Conservation (phyloP, 2,329 filamentous ascomycete species). For the Aspergillus aculeatus region DNA sequence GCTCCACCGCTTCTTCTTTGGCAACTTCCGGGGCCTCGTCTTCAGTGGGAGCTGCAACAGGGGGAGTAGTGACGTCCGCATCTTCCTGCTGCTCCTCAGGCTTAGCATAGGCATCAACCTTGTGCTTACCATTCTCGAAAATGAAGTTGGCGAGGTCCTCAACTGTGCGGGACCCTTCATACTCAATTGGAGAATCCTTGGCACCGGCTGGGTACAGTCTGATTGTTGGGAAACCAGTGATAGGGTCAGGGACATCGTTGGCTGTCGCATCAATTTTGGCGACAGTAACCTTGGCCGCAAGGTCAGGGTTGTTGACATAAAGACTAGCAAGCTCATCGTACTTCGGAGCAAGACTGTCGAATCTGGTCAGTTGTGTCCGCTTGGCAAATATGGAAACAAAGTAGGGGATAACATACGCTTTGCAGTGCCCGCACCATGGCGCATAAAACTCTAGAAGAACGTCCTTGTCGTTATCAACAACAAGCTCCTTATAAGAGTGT, state of each 20-base stretch:
- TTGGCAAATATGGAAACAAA: background rate
- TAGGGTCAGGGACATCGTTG: constrained; percentile 97
- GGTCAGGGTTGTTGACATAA: constrained; percentile 52
- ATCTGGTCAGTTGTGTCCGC: constrained; percentile 7
- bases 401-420: constrained; percentile 49
- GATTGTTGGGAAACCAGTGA: constrained; percentile 98
- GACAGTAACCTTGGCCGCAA: constrained; percentile 61
- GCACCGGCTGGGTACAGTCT: constrained; percentile 91
- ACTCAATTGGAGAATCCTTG: constrained; percentile 82
- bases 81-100: constrained; percentile 54
- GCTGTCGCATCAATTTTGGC: constrained; percentile 92
- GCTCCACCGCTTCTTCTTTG: constrained; percentile 30
- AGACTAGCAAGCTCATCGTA: constrained; percentile 63
- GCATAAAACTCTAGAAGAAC: constrained; percentile 98
- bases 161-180: constrained; percentile 81
- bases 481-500: constrained; percentile 87
- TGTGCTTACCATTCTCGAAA: constrained; percentile 90
- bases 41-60: constrained; percentile 18
- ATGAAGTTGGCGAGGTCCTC: constrained; percentile 92
- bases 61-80: constrained; percentile 29
- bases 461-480: constrained; percentile 93
- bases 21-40: constrained; percentile 22
- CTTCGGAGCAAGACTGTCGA: constrained; percentile 59
- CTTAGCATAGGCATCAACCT: constrained; percentile 65
- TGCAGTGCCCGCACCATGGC: constrained; percentile 74